Evolutionary conservation across 192 early-diverging fungal genomes (phyloP).

Genomic region (Coemansia sp.): DNA sequence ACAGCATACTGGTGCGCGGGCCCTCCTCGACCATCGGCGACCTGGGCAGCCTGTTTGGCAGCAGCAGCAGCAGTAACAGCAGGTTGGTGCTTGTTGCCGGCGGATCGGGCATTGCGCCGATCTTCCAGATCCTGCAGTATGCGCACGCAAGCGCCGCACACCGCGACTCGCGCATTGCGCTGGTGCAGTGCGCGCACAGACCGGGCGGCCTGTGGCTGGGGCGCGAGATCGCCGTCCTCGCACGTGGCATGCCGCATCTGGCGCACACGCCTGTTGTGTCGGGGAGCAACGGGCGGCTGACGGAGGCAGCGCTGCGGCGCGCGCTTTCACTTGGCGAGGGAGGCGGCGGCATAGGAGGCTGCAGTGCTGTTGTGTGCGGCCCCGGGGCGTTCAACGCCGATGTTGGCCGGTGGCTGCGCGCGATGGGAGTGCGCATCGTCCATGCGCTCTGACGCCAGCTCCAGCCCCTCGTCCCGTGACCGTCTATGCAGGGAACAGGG

Average conservation of each 20-base stretch:
- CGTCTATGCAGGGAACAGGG: neutral
- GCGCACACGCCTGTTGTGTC: conserved; percentile 9
- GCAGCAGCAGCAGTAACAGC: neutral
- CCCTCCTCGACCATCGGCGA: conserved; percentile 25
- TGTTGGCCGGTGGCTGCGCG: conserved; percentile 17
- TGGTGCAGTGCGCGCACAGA: conserved; percentile 31
- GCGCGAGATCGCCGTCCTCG: conserved; percentile 1
- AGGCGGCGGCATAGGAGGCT: neutral
- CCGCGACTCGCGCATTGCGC: conserved; percentile 12
- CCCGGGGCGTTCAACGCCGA: conserved; percentile 38
- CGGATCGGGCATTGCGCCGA: conserved; percentile 45
- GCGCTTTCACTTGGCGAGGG: neutral
- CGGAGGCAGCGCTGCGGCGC: neutral
- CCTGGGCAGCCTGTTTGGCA: conserved; percentile 15
- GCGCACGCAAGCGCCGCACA: conserved; percentile 27
- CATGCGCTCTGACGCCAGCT: conserved; percentile 20
- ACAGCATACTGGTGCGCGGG: conserved; percentile 18
- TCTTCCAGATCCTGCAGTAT: conserved; percentile 43
- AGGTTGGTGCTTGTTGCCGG: conserved; percentile 26
- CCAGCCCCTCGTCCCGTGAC: no score
- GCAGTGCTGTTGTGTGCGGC: conserved; percentile 34
- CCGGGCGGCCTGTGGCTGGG: conserved; percentile 23
- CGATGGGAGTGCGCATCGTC: conserved; percentile 10
- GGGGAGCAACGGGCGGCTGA: neutral
- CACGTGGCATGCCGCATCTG: conserved; percentile 16